phyloP scores from a whole-genome alignment of 2,329 filamentous ascomycete genomes.

The Leptosphaerulina australis region DNA sequence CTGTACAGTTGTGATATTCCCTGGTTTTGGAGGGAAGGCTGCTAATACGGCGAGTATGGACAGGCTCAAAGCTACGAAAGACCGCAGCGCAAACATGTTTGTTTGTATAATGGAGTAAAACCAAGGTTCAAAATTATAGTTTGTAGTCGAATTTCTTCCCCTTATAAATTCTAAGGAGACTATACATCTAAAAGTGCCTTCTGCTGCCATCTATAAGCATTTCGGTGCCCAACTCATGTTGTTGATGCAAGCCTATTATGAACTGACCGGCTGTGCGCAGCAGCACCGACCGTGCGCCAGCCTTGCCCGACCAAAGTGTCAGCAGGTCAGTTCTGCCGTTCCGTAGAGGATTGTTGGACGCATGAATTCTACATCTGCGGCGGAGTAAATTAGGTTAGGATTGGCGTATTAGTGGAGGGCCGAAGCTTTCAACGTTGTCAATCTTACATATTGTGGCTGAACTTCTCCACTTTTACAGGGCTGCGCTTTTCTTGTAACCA shows the following conservation, averaged over 20 bases:
- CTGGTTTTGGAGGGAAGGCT: background rate
- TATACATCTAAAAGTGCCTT: conserved; percentile 2
- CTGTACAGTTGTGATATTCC: background rate
- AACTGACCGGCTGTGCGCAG: background rate
- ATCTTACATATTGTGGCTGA: background rate
- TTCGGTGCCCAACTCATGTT: background rate
- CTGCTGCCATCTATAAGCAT: conserved; percentile 1
- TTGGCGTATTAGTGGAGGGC: background rate
- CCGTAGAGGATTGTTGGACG: background rate
- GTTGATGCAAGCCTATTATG: background rate
- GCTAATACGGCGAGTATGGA: background rate
- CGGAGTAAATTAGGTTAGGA: background rate
- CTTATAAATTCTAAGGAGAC: too few species aligned
- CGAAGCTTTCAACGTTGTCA: background rate
- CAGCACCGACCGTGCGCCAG: conserved; percentile 7
- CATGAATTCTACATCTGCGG: background rate
- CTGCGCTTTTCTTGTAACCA: background rate
- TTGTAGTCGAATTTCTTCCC: too few species aligned
- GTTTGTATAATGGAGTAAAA: background rate
- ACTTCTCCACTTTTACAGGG: conserved; percentile 9
- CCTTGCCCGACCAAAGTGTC: background rate
- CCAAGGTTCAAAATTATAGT: too few species aligned
- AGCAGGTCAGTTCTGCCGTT: background rate
- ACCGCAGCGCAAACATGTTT: background rate
- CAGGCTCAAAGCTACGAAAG: background rate